Conservation (phyloP, 1,284 basidiomycete genomes). For the Tilletia caries region DNA sequence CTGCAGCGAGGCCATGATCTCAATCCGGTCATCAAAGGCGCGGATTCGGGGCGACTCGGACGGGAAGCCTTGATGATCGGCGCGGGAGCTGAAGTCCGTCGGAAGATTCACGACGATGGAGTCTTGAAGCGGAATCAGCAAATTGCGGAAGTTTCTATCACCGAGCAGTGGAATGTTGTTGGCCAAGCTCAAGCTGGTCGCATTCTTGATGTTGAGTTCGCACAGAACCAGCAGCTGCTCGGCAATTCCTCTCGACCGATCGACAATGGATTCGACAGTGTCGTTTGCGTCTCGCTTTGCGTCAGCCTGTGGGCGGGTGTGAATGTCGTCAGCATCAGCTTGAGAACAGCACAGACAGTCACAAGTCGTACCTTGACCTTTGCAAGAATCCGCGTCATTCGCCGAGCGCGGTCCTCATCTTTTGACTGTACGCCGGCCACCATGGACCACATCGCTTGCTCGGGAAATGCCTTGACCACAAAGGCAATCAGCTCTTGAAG, state of each 20-base stretch:
- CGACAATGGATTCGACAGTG: constrained; percentile 29
- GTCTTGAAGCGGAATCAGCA: constrained; percentile 77
- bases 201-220: constrained; percentile 39
- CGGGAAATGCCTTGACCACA: constrained; percentile 78
- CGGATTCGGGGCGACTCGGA: constrained; percentile 71
- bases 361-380: constrained; percentile 62
- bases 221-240: constrained; percentile 46
- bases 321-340: not conserved
- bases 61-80: constrained; percentile 79
- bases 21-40: constrained; percentile 68
- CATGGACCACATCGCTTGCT: constrained; percentile 91
- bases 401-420: constrained; percentile 63
- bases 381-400: constrained; percentile 67
- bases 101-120: constrained; percentile 83
- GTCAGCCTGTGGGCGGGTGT: not conserved
- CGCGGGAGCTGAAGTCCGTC: constrained; percentile 55
- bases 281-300: constrained; percentile 2
- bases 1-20: constrained; percentile 88
- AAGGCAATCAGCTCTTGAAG: constrained; percentile 69
- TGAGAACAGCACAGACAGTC: not conserved
- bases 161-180: not conserved
- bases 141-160: not conserved
- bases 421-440: constrained; percentile 83
- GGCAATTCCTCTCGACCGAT: constrained; percentile 42
- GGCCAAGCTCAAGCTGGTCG: not conserved